Evolutionary conservation across 108 stramenopile species (phyloP).

Genomic region (Chaetoceros tenuissimus): DNA sequence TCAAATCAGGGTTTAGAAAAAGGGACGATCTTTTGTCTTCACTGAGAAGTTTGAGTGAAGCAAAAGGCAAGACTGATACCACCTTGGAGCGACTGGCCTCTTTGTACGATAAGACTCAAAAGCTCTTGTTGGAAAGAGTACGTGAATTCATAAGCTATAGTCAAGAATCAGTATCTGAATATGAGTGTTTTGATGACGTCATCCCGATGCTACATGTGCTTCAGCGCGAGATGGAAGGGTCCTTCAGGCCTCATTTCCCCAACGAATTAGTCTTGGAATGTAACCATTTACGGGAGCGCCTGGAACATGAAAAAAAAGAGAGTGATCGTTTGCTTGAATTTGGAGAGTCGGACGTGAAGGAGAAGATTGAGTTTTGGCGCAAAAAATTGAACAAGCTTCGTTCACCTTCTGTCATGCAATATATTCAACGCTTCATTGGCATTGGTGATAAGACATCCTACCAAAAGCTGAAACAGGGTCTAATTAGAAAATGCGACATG

Average conservation of each 20-base stretch:
- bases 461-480: conserved; percentile 3
- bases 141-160: too few species aligned
- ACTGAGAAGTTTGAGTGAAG: too few species aligned
- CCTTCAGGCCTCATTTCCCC: conserved; percentile 12
- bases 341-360: conserved; percentile 4
- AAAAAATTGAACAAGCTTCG: conserved; percentile 12
- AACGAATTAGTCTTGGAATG: conserved; percentile 12
- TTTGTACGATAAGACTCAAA: too few species aligned
- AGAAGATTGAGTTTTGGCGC: conserved; percentile 18
- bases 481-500: conserved; percentile 5
- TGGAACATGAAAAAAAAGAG: conserved; percentile 14
- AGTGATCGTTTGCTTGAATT: conserved; percentile 17
- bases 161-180: too few species aligned
- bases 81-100: too few species aligned
- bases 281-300: conserved; percentile 4
- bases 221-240: conserved; percentile 15
- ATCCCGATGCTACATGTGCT: conserved; percentile 5
- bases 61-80: too few species aligned
- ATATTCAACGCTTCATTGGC: too few species aligned
- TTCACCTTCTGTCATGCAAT: background rate
- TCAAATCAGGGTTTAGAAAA: too few species aligned
- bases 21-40: too few species aligned
- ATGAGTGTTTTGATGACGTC: too few species aligned
- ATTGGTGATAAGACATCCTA: conserved; percentile 28
- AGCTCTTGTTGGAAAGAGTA: too few species aligned